Evolutionary conservation across 495 filamentous ascomycete genomes (phyloP).

Genomic region (Xylaria acuta): DNA sequence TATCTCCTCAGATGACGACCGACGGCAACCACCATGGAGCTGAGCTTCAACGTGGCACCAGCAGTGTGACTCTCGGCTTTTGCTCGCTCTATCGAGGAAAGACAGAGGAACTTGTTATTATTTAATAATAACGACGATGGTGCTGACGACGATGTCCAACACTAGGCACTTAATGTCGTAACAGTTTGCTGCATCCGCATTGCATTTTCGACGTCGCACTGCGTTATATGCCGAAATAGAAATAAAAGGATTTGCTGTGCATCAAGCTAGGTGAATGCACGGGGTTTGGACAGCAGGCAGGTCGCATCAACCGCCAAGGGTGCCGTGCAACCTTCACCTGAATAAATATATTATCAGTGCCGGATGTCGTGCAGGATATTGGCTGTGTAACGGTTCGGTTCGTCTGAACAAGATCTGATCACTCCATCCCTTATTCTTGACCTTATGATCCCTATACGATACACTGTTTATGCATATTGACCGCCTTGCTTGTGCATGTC

Average conservation of each 20-base stretch:
- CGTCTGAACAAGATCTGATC: not conserved
- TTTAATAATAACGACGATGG: not conserved
- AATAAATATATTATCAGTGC: not conserved
- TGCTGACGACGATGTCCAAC: not conserved
- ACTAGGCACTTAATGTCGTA: not conserved
- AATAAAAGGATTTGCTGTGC: conserved; percentile 22
- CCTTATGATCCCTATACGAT: conserved; percentile 14
- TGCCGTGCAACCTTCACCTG: not conserved
- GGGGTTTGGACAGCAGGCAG: not conserved
- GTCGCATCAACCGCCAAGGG: conserved; percentile 20
- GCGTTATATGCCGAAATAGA: conserved; percentile 18
- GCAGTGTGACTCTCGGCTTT: conserved; percentile 10
- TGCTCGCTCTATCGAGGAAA: not conserved
- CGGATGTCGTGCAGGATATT: conserved; percentile 29
- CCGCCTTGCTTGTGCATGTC: conserved; percentile 17
- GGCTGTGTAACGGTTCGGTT: conserved; percentile 21
- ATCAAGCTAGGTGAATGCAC: conserved; percentile 4
- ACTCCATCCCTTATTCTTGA: not conserved
- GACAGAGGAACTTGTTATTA: not conserved
- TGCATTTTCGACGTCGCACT: conserved; percentile 21
- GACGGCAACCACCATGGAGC: not conserved
- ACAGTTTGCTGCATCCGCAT: not conserved
- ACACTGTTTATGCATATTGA: conserved; percentile 14
- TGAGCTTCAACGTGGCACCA: conserved; percentile 11
- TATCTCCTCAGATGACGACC: not conserved